A percentile compares a stretch with the other conserved stretches of the same genome.
Evolutionary conservation across 2,329 filamentous ascomycete species (phyloP).

Genomic region (Trichoderma sp.): DNA sequence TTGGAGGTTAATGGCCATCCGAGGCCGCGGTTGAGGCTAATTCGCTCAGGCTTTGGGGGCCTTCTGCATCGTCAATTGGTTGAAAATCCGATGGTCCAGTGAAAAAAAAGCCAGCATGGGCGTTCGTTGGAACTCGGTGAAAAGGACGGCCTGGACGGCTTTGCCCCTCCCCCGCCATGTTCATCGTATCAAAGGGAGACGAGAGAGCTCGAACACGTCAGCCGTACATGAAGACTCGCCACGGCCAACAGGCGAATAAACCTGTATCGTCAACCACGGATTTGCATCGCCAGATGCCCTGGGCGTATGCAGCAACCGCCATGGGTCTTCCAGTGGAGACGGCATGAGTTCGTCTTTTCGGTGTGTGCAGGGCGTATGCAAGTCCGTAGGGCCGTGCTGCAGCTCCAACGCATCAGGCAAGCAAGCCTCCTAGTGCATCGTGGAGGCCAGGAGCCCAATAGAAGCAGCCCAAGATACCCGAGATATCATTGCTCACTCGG

Average conservation of each 20-base stretch:
- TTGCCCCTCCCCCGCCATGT: slow-evolving; percentile 25
- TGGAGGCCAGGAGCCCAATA: slow-evolving; percentile 13
- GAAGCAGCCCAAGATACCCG: slow-evolving; percentile 7
- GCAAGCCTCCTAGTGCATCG: not conserved
- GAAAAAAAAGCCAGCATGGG: not conserved
- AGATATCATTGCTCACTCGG: not conserved
- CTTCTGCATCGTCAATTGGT: slow-evolving; percentile 1
- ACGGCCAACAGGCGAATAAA: not conserved
- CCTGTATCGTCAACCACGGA: not conserved
- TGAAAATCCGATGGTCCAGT: not conserved
- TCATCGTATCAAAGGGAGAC: not conserved
- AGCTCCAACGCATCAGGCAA: slow-evolving; percentile 20
- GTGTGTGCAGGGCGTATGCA: slow-evolving; percentile 14
- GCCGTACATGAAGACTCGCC: not conserved
- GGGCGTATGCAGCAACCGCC: not conserved
- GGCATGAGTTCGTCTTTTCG: slow-evolving; percentile 12
- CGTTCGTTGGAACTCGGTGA: slow-evolving; percentile 9
- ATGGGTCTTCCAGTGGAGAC: not conserved
- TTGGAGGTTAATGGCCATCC: slow-evolving; percentile 15
- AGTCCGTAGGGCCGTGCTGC: slow-evolving; percentile 13
- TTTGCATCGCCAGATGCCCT: not conserved
- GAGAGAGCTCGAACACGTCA: slow-evolving; percentile 14
- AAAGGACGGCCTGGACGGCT: not conserved
- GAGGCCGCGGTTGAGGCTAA: slow-evolving; percentile 6
- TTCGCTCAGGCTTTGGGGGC: not conserved